A percentile compares a stretch with the other conserved stretches of the same genome.
Conservation (phyloP, 108 stramenopile species). For the Fragilaria crotonensis region DNA sequence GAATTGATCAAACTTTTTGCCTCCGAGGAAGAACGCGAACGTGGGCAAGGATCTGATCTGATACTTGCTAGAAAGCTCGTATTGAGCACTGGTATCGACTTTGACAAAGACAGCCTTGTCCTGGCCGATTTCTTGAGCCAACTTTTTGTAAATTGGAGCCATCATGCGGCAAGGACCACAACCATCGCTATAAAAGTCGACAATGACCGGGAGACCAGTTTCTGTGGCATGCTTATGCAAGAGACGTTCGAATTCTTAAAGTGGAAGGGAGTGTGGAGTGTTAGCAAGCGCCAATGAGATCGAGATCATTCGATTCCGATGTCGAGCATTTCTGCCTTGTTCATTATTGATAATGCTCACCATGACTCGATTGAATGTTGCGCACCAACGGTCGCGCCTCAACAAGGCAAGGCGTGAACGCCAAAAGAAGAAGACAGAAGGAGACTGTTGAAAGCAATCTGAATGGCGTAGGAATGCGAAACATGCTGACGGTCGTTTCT, state of each 20-base stretch:
- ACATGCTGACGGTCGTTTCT: too few relatives aligned
- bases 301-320: not conserved
- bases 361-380: slow-evolving; percentile 73
- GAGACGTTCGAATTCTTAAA: slow-evolving; percentile 77
- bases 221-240: slow-evolving; percentile 74
- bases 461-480: too few relatives aligned
- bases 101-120: slow-evolving; percentile 91
- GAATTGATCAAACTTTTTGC: slow-evolving; percentile 71
- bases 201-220: slow-evolving; percentile 91
- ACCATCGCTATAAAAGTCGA: slow-evolving; percentile 81
- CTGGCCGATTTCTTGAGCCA: slow-evolving; percentile 64
- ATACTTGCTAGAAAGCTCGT: slow-evolving; percentile 57
- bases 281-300: not conserved
- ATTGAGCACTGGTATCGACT: slow-evolving; percentile 79
- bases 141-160: slow-evolving; percentile 90
- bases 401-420: not conserved
- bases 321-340: too few relatives aligned
- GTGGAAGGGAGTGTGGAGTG: not conserved
- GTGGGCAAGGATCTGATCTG: slow-evolving; percentile 84
- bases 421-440: not conserved
- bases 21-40: slow-evolving; percentile 82
- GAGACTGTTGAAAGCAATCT: too few relatives aligned
- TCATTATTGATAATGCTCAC: slow-evolving; percentile 30
- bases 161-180: slow-evolving; percentile 87
- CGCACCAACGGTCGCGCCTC: slow-evolving; percentile 64